Evolutionary conservation across 2,329 filamentous ascomycete genomes (phyloP).

Genomic region (Fusarium keratoplasticum): DNA sequence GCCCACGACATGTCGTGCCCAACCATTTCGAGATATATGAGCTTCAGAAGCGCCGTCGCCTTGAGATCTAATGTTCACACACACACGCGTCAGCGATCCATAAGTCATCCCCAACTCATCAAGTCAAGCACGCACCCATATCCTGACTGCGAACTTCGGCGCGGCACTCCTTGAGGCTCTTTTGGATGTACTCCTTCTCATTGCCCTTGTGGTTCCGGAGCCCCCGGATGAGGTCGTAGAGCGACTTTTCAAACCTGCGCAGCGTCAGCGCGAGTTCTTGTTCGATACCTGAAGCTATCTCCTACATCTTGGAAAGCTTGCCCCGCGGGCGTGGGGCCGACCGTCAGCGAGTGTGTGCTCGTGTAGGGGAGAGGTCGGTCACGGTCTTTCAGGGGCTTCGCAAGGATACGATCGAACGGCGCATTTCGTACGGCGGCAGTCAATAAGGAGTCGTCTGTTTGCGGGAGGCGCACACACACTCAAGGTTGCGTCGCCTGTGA

Average conservation of each 20-base stretch:
- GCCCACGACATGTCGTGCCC: conserved; percentile 99
- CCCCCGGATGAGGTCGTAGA: conserved; percentile 98
- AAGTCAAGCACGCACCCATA: conserved; percentile 73
- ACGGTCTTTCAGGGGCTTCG: conserved; percentile 36
- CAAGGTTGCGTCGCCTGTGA: conserved; percentile 25
- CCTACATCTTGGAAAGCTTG: conserved; percentile 45
- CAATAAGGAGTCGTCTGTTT: background rate
- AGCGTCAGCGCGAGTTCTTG: conserved; percentile 34
- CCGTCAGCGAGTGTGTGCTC: conserved; percentile 26
- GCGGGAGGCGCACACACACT: background rate
- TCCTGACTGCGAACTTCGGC: conserved; percentile 92
- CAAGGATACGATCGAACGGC: conserved; percentile 20
- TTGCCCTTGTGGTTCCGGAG: conserved; percentile 94
- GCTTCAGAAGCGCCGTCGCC: conserved; percentile 92
- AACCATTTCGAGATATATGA: conserved; percentile 99
- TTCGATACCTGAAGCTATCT: conserved; percentile 16
- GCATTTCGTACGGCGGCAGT: conserved; percentile 37
- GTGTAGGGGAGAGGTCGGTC: conserved; percentile 29
- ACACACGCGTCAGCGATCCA: conserved; percentile 19
- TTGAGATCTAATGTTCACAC: conserved; percentile 77
- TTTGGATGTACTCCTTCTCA: conserved; percentile 95
- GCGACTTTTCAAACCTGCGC: conserved; percentile 95
- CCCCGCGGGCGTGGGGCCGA: conserved; percentile 46
- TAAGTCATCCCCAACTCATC: background rate
- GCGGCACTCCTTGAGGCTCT: conserved; percentile 94